A percentile compares a stretch with the other conserved stretches of the same genome.
phyloP scores from a whole-genome alignment of 352 stramenopile genomes.

The Pythium phragmiticola region DNA sequence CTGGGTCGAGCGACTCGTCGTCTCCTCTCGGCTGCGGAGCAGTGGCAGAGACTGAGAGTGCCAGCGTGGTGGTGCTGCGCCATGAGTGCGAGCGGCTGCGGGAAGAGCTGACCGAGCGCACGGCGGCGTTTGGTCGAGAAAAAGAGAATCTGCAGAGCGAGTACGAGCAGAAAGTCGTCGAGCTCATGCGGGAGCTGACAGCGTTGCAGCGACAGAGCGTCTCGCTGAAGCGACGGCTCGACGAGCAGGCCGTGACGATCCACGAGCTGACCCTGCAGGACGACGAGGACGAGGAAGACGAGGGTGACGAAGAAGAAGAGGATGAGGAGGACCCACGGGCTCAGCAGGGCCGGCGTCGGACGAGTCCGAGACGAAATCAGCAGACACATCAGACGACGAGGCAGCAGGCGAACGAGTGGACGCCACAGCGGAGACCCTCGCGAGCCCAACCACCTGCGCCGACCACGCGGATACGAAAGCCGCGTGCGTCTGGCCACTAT shows the following conservation, averaged over 20 bases:
- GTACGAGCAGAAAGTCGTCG: slow-evolving; percentile 32
- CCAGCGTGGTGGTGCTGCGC: slow-evolving; percentile 24
- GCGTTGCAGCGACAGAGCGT: slow-evolving; percentile 39
- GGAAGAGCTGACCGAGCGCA: slow-evolving; percentile 28
- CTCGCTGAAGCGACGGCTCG: slow-evolving; percentile 43
- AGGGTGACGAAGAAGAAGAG: slow-evolving; percentile 18
- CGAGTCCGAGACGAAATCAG: neutral
- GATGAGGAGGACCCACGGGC: neutral
- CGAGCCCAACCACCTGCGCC: neutral
- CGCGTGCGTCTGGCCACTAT: slow-evolving; percentile 7
- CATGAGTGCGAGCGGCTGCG: slow-evolving; percentile 34
- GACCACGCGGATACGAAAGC: neutral
- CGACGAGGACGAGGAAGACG: slow-evolving; percentile 39
- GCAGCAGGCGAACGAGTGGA: slow-evolving; percentile 4
- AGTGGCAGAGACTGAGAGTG: neutral
- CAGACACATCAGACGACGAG: slow-evolving; percentile 2
- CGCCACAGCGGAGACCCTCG: slow-evolving; percentile 1
- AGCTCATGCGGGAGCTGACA: slow-evolving; percentile 46
- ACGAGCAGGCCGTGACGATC: slow-evolving; percentile 72
- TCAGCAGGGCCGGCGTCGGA: neutral
- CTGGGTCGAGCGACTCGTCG: neutral
- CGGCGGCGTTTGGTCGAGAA: slow-evolving; percentile 27
- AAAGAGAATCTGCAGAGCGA: slow-evolving; percentile 31
- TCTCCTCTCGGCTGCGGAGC: neutral
- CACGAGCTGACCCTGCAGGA: slow-evolving; percentile 79